These are phyloP conservation scores for Phellinidium pouzarii DNA, from an alignment of 1,284 basidiomycete species.

Conservation along the genomic window DNA sequence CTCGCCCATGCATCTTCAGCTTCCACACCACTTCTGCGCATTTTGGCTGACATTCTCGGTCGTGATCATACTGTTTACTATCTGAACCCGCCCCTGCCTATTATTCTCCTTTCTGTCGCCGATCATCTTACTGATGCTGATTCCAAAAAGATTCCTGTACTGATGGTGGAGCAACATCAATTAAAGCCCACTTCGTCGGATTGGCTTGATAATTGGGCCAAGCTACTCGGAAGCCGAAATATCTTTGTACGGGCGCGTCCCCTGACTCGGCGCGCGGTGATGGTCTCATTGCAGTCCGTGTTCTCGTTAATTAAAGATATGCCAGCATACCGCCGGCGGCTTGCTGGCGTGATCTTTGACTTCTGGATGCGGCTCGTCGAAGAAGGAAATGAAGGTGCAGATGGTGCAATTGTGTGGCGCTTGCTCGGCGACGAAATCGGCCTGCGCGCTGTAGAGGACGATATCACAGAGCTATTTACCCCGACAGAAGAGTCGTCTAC, in stretches of 20 bases:
- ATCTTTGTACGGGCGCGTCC: conserved; percentile 42
- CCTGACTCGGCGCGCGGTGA: conserved; percentile 47
- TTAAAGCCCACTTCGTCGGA: conserved; percentile 61
- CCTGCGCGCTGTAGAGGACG: conserved; percentile 38
- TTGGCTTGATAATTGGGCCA: conserved; percentile 62
- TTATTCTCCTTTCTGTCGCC: conserved; percentile 54
- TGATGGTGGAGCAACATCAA: conserved; percentile 58
- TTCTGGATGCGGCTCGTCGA: conserved; percentile 40
- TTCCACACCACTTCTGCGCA: conserved; percentile 9
- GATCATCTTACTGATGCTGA: conserved; percentile 58
- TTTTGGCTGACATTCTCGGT: conserved; percentile 5
- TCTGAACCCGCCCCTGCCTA: conserved; percentile 54
- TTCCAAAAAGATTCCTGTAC: conserved; percentile 48
- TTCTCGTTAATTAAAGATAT: conserved; percentile 66
- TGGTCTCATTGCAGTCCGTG: conserved; percentile 47
- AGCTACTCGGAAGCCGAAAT: conserved; percentile 43
- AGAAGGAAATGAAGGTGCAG: conserved; percentile 31
- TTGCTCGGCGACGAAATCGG: conserved; percentile 60
- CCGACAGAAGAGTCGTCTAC: conserved; percentile 10
- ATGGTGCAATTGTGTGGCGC: conserved; percentile 49
- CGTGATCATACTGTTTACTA: conserved; percentile 31
- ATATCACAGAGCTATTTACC: conserved; percentile 24
- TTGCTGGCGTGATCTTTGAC: conserved; percentile 52
- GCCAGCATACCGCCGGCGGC: conserved; percentile 50
- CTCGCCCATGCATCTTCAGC: conserved; percentile 1